phyloP scores from a whole-genome alignment of 2,329 filamentous ascomycete species.

The Truncatella angustata region DNA sequence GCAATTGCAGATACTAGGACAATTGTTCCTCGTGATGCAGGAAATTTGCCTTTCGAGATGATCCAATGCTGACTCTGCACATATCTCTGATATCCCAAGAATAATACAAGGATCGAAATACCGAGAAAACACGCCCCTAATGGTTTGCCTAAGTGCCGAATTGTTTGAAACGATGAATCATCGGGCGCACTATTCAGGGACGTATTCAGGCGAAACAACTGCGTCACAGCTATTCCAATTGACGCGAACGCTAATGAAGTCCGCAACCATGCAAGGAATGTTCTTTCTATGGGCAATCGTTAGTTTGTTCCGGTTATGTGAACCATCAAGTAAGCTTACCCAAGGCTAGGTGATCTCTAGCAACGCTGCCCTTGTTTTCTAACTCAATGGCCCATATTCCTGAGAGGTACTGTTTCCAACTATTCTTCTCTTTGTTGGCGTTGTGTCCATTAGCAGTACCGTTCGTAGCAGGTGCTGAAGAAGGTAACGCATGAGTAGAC shows the following conservation, averaged over 20 bases:
- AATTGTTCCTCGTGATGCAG: constrained; percentile 73
- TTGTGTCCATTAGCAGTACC: constrained; percentile 15
- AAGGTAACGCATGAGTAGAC: constrained; percentile 11
- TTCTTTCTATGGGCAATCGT: constrained; percentile 74
- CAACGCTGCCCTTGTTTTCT: constrained; percentile 83
- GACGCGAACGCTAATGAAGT: constrained; percentile 79
- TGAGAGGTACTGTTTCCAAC: constrained; percentile 50
- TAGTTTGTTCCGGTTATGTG: no score
- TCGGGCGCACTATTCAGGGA: constrained; percentile 42
- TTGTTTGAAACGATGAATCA: constrained; percentile 36
- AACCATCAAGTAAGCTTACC: no score
- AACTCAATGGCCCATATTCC: constrained; percentile 66
- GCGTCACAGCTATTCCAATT: constrained; percentile 80
- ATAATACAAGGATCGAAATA: constrained; percentile 71
- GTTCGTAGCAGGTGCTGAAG: constrained; percentile 2
- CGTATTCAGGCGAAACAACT: constrained; percentile 80
- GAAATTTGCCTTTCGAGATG: constrained; percentile 76
- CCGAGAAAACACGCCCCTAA: constrained; percentile 74
- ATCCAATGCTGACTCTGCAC: constrained; percentile 79
- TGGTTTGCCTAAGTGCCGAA: constrained; percentile 68
- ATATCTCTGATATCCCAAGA: constrained; percentile 76
- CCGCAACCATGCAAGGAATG: constrained; percentile 81
- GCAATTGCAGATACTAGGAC: constrained; percentile 67
- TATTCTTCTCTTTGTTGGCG: constrained; percentile 31
- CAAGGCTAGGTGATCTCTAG: constrained; percentile 76